phyloP scores from a whole-genome alignment of 31 red algal genomes.

The Asparagopsis taxiformis region DNA sequence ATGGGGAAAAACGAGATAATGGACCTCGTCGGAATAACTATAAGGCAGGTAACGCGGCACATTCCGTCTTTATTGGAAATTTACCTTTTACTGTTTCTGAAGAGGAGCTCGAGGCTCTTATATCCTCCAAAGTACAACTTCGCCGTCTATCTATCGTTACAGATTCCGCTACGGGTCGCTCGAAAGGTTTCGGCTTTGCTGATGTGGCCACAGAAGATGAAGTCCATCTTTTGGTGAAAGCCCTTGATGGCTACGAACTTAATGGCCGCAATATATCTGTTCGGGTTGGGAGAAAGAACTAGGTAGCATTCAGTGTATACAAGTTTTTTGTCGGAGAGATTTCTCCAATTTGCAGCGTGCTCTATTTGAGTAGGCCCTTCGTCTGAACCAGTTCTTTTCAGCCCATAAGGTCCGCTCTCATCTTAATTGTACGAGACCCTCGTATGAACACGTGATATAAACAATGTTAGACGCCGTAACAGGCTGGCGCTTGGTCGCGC shows the following conservation, averaged over 20 bases:
- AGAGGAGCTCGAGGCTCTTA: constrained; percentile 45
- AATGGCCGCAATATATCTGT: constrained; percentile 45
- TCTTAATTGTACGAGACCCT: no score
- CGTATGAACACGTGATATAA: no score
- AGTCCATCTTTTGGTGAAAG: constrained; percentile 30
- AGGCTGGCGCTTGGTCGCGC: no score
- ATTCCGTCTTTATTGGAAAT: constrained; percentile 81
- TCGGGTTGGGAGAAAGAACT: constrained; percentile 54
- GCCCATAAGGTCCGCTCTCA: no score
- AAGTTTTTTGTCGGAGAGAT: neutral
- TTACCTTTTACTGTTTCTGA: constrained; percentile 40
- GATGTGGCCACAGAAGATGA: constrained; percentile 51
- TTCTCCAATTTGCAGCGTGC: no score
- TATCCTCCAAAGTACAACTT: constrained; percentile 13
- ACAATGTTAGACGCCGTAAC: no score
- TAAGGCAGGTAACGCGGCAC: neutral
- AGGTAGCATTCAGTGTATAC: neutral
- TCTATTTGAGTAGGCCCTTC: no score
- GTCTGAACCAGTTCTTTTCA: no score
- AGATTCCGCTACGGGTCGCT: constrained; percentile 42
- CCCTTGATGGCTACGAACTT: constrained; percentile 30
- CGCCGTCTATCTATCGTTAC: constrained; percentile 37
- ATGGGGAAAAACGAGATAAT: constrained; percentile 2
- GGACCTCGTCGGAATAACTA: neutral
- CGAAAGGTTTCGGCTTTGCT: constrained; percentile 77